phyloP scores from a whole-genome alignment of 106 monocot genomes.

The Dactylorhiza incarnata region DNA sequence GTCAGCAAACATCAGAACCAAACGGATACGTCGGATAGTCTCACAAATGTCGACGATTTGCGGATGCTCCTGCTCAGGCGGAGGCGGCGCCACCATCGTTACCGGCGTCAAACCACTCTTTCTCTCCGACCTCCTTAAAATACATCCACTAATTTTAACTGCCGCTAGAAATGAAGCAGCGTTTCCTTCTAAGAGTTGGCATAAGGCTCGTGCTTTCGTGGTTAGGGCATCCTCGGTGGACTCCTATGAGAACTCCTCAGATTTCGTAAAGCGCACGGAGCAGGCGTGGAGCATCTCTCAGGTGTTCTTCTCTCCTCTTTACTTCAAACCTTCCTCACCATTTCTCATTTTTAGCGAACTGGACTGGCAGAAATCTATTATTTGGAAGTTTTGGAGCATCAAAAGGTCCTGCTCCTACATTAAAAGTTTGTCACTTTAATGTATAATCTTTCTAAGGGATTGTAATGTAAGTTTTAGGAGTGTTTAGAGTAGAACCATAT shows the following conservation, averaged over 20 bases:
- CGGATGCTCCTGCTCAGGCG: not conserved
- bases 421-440: not conserved
- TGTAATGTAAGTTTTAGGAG: not conserved
- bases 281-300: slow-evolving; percentile 82
- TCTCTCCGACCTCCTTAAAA: not conserved
- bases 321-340: not conserved
- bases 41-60: not conserved
- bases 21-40: not conserved
- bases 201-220: not conserved
- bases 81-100: not conserved
- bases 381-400: not conserved
- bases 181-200: not conserved
- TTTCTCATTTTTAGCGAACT: not conserved
- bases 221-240: slow-evolving; percentile 36
- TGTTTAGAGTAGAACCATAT: not conserved
- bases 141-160: not conserved
- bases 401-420: not conserved
- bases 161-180: not conserved
- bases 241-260: slow-evolving; percentile 34
- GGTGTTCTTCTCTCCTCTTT: slow-evolving; percentile 14
- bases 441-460: not conserved
- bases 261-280: slow-evolving; percentile 67
- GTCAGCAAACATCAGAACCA: not conserved
- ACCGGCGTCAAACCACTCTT: not conserved
- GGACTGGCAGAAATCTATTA: not conserved